Base-by-base conservation (phyloP, 1,284 basidiomycete genomes). In the Malassezia vespertilionis region DNA sequence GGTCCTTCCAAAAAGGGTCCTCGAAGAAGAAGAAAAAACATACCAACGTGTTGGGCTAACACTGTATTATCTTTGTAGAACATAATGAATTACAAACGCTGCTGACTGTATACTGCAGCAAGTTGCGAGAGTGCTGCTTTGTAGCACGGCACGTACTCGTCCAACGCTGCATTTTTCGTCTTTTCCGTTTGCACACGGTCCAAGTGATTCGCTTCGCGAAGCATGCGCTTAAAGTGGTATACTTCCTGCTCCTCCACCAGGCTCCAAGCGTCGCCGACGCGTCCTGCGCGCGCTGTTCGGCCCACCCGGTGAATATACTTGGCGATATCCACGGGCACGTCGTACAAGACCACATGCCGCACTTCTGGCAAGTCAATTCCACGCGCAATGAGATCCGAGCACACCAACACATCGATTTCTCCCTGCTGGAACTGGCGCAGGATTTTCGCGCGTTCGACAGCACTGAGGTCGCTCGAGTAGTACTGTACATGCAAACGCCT, bases 271-370 rank as follows among this genome's bases (percentile, higher is more conserved):
- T 84, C 79, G 4, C 91, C 91, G 11, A 74, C 73, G 35, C 84
- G 77, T 1, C 88, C 88, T 2, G 91, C 91, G 50, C 91, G 79
- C 3, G 91, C 91, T 1, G 91, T 96, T 31, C 91, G 78, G 15
- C 91, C 91, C 0, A 89, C 89, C 37, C 91, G 82, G 71, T 97
- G 91, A 15, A 97, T 86, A 65, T 97, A 96, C 72, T 96, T 96
- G 40, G 86, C 80, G 78, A 93, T 86, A 66, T 96, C 91, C n/a
- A 95, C 78, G 1, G 91, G 90, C 2, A 82, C 82, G 71, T 96
- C 91, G 72, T 96, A 96, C 56, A 82, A 88, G 31, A 97, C 79
- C 23, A 96, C 91, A 72, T 95, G 84, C 10, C 80, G 79, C 34
- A 96, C 87, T 50, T 85, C 79, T 40, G 82, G 84, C 48, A 97